Evolutionary conservation across 1,284 basidiomycete species (phyloP), one percentile per base, ranked within the genome.

Genomic region (Moesziomyces aphidis): DNA sequence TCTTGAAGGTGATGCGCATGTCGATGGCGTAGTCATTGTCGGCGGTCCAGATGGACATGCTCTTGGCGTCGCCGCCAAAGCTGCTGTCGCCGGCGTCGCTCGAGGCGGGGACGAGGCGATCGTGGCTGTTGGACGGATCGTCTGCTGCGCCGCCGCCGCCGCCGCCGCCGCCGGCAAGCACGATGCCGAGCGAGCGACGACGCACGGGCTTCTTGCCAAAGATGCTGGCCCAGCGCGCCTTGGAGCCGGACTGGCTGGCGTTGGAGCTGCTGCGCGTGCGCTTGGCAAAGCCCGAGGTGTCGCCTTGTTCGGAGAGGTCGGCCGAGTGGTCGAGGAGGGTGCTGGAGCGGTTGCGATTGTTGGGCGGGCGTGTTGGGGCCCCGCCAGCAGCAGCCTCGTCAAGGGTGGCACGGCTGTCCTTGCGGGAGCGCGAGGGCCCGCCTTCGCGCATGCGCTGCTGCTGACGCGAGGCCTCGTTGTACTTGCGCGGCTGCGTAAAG

Each of bases 1-100:
- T 90, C 87, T 98, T 98, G 89, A 93, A 94, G 31, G 96, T 88
- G 55, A 97, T 89, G 43, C 94, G 90, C 21, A 92, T 90, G 81
- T 98, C 95, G 83, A 90, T 91, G 5, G 94, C 95, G 75, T 93
- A 95, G 85, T 94, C 92, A 49, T 90, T 89, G 66, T 89, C 90
- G 34, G 92, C 89, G 3, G 89, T 93, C 94, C 95, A 98, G 21
- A 94, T 76, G 47, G 83, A 76, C 61, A 79, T 76, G 45, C 58
- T 26, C 59, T 71, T 74, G 46, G 55, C 58, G 5, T 67, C 78
- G n/a, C 50, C 61, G 24, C 54, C 72, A 22, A 68, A 76, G 55
- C 64, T 71, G 53, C 64, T 71, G 50, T 77, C 72, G 13, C 60
- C 71, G 17, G 63, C 67, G 11, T 67, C 71, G 59, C 66, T 74